These are phyloP conservation scores for Glebionis coronaria DNA, from an alignment of 129 eudicot genomes.

Conservation along the genomic window DNA sequence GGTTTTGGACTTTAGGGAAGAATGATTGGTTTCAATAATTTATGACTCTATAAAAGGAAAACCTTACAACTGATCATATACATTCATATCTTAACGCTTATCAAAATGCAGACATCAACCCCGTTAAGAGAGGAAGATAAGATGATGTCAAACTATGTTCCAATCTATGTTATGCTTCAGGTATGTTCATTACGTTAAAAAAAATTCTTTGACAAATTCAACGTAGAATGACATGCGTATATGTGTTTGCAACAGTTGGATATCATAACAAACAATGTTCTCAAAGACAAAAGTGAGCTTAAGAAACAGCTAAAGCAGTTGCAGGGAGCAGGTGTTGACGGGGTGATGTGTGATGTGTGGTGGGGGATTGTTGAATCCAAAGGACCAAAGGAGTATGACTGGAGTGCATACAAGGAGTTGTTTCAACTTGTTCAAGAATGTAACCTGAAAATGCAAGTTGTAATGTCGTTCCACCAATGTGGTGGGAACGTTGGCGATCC, in stretches of 20 bases:
- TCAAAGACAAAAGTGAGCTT: constrained; percentile 42
- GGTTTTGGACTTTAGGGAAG: neutral
- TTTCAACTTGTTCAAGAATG: constrained; percentile 66
- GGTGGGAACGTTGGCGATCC: constrained; percentile 89
- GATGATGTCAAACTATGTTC: constrained; percentile 65
- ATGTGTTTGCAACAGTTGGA: constrained; percentile 43
- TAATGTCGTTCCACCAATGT: constrained; percentile 95
- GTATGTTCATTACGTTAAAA: constrained; percentile 36
- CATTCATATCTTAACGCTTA: constrained; percentile 16
- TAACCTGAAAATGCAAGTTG: constrained; percentile 73
- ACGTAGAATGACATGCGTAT: neutral
- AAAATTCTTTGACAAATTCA: neutral
- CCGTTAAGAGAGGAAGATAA: constrained; percentile 26
- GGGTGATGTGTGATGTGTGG: constrained; percentile 98
- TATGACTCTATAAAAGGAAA: constrained; percentile 2
- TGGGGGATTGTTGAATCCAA: constrained; percentile 89
- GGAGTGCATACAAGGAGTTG: constrained; percentile 68
- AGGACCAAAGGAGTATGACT: constrained; percentile 76
- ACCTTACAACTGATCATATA: neutral
- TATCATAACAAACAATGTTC: constrained; percentile 49
- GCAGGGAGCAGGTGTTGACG: constrained; percentile 65
- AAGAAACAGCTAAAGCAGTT: constrained; percentile 68
- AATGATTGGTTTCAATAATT: neutral
- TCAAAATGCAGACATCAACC: constrained; percentile 45
- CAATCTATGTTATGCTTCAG: constrained; percentile 85